A percentile compares a stretch with the other conserved stretches of the same genome.
Conservation (phyloP, 257 asterid species). For the Schizonepeta tenuifolia region DNA sequence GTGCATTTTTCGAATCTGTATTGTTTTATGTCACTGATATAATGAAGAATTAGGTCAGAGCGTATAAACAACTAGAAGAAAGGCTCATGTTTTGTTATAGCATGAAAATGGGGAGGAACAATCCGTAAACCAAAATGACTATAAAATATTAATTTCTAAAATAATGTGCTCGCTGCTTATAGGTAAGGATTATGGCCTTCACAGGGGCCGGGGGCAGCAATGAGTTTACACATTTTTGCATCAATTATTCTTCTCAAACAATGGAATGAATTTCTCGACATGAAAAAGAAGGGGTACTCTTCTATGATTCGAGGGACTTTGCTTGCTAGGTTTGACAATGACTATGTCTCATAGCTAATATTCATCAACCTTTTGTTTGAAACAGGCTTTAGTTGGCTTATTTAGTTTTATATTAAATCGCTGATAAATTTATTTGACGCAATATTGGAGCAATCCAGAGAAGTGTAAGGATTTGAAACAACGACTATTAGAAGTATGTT, state of each 20-base stretch:
- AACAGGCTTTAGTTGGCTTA: not conserved
- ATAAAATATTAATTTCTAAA: not conserved
- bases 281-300: constrained; percentile 3
- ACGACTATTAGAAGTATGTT: constrained; percentile 7
- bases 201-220: not conserved
- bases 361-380: not conserved
- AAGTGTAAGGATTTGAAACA: not conserved
- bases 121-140: not conserved
- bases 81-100: not conserved
- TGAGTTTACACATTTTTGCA: not conserved
- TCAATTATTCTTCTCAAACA: not conserved
- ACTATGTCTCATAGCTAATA: not conserved
- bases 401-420: not conserved
- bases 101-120: not conserved
- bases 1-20: too few relatives aligned
- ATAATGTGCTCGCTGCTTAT: not conserved
- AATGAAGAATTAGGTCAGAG: not conserved
- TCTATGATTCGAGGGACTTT: not conserved
- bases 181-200: not conserved
- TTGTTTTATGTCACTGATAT: not conserved
- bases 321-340: constrained; percentile 11
- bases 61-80: not conserved
- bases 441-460: not conserved
- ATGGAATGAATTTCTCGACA: not conserved
- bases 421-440: not conserved